Conservation (phyloP, 192 early-diverging fungal species). For the Jimgerdemannia flammicorona region DNA sequence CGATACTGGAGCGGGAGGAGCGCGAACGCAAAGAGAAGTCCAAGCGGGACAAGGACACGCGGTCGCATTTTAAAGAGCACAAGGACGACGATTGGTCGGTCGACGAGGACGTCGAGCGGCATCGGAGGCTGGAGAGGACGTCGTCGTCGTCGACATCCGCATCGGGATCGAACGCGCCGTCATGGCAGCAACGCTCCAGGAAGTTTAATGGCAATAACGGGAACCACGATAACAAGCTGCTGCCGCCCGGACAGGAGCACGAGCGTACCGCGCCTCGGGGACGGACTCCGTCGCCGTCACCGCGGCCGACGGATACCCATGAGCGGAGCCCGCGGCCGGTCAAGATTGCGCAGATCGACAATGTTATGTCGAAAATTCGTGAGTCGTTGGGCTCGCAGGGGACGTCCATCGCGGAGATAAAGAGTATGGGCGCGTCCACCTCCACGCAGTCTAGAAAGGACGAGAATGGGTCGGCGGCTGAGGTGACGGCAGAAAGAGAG, state of each 20-base stretch:
- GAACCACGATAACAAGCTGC: background rate
- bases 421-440: background rate
- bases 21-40: background rate
- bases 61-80: background rate
- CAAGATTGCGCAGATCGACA: slow-evolving; percentile 10
- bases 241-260: background rate
- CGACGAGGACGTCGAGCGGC: background rate
- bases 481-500: background rate
- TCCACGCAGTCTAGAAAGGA: background rate
- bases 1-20: background rate
- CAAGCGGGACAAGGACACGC: background rate
- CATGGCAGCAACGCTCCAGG: background rate
- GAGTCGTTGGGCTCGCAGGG: slow-evolving; percentile 8
- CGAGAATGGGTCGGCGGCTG: background rate
- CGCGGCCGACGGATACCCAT: background rate
- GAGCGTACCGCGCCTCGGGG: background rate
- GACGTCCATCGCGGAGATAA: background rate
- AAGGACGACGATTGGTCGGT: background rate
- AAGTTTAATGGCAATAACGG: background rate
- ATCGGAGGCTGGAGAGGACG: background rate
- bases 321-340: background rate
- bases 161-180: background rate
- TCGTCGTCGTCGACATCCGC: background rate
- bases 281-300: background rate
- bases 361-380: slow-evolving; percentile 18